Evolutionary conservation across 2,329 filamentous ascomycete genomes (phyloP), one percentile per base, ranked within the genome.

Genomic region (Colletotrichum lentis): DNA sequence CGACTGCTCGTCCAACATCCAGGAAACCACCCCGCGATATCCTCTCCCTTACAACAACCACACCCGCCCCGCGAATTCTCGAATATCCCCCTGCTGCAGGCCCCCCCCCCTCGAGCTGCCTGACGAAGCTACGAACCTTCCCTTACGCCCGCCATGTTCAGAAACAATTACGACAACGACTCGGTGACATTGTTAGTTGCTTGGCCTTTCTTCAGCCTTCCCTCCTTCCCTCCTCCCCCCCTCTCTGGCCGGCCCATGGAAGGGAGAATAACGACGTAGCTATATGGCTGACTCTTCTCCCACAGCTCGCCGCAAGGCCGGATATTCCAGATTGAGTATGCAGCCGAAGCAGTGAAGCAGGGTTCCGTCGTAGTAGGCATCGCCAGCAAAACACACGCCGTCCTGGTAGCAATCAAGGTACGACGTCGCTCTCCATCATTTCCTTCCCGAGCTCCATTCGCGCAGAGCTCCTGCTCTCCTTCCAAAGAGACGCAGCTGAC

Each of bases 81-180:
- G 12, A 70, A 43, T 43, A 35, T 22, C 39, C 14, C 14, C 49
- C 52, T 50, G 43, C 18, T 52, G 55, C 55, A 39, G 62, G 31
- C 39, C 46, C 18, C 18, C 10, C 27, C 18, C 10, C 24, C 27
- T 24, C 46, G 16, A 52, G 39, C 62, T 65, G 62, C 62, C 56
- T 69, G 55, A 69, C 66, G 66, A 69, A 69, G 66, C 66, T 69
- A 69, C 66, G 66, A 69, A 50, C 24, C 43, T 50, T 35, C 54
- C 56, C 62, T 56, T 31, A 69, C 62, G 66, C 66, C 66, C 66
- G 66, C 66, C 77, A 98, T 99, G 96, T 99, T 99, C 85, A 89
- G 96, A 83, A 99, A 99, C 87, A 98, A 98, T 84, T 99, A 99
- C 87, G 96, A 99, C 85, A 99, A 99, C 89, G 96, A 99, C 83